These are phyloP conservation scores for Paxillus rubicundulus DNA, from an alignment of 768 basidiomycete genomes.

Conservation along the genomic window DNA sequence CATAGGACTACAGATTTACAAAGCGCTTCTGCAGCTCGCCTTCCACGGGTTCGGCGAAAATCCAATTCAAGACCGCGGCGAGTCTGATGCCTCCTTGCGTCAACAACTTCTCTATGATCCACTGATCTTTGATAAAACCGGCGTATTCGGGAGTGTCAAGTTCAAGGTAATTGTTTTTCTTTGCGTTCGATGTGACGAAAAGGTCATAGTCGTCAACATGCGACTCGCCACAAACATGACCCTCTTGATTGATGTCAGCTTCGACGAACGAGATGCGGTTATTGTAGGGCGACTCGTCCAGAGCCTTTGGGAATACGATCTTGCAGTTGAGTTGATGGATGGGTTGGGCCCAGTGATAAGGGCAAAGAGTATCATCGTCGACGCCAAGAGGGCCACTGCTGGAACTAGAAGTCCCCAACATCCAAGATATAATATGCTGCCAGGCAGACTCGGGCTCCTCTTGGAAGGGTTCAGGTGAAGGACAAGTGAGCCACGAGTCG, in stretches of 20 bases:
- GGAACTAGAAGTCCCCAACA: slow-evolving; percentile 10
- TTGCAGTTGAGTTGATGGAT: slow-evolving; percentile 81
- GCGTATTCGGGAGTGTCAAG: slow-evolving; percentile 82
- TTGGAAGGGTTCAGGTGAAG: slow-evolving; percentile 27
- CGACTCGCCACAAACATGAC: neutral
- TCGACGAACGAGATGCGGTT: slow-evolving; percentile 16
- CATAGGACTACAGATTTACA: slow-evolving; percentile 5
- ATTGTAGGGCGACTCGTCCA: slow-evolving; percentile 51
- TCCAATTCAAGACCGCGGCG: slow-evolving; percentile 76
- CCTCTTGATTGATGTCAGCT: slow-evolving; percentile 4
- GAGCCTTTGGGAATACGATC: slow-evolving; percentile 71
- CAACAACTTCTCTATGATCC: slow-evolving; percentile 78
- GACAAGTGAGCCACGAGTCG: slow-evolving; percentile 67
- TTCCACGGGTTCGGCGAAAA: slow-evolving; percentile 42
- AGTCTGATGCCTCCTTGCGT: slow-evolving; percentile 82
- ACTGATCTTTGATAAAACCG: slow-evolving; percentile 60
- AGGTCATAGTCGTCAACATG: neutral
- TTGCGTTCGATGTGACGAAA: neutral
- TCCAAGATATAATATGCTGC: slow-evolving; percentile 23
- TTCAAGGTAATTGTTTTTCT: slow-evolving; percentile 50
- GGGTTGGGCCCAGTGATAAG: slow-evolving; percentile 73
- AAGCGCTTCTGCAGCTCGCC: neutral
- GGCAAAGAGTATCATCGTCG: slow-evolving; percentile 66
- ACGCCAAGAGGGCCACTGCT: slow-evolving; percentile 30
- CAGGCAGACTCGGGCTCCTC: slow-evolving; percentile 15